These are phyloP conservation scores for Scenedesmus sp. DNA, from an alignment of 163 green algal genomes.

Conservation along the genomic window DNA sequence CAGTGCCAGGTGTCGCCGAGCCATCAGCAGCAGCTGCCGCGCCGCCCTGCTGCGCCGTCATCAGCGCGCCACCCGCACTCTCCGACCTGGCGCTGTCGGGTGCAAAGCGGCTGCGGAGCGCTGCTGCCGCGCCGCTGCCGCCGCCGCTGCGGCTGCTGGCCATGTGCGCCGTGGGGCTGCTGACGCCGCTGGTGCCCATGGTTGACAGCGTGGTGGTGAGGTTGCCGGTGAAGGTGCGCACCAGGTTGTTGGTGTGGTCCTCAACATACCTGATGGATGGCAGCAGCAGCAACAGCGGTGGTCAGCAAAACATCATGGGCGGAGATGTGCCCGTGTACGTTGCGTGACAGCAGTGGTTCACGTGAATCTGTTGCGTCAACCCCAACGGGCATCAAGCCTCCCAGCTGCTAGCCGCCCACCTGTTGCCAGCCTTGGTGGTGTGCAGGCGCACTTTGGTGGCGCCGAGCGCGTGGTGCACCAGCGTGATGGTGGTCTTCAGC, in stretches of 20 bases:
- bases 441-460: constrained; percentile 31
- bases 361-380: too few relatives aligned
- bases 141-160: constrained; percentile 20
- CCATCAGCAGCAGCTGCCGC: constrained; percentile 9
- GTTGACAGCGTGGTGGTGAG: constrained; percentile 36
- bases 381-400: too few relatives aligned
- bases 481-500: constrained; percentile 51
- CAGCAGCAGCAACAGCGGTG: background rate
- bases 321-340: background rate
- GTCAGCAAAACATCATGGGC: background rate
- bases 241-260: constrained; percentile 50
- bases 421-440: constrained; percentile 15
- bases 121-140: background rate
- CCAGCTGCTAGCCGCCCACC: background rate
- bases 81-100: background rate
- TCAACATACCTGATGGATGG: constrained; percentile 30
- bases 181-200: background rate
- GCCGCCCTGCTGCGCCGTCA: background rate
- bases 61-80: background rate
- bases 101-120: background rate
- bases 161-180: background rate
- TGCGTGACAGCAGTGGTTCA: too few relatives aligned
- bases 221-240: constrained; percentile 57
- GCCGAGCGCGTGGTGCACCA: constrained; percentile 27
- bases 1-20: background rate